Base-by-base conservation (phyloP, 176 grass and related monocot genomes). In the Saccharum officinarum region DNA sequence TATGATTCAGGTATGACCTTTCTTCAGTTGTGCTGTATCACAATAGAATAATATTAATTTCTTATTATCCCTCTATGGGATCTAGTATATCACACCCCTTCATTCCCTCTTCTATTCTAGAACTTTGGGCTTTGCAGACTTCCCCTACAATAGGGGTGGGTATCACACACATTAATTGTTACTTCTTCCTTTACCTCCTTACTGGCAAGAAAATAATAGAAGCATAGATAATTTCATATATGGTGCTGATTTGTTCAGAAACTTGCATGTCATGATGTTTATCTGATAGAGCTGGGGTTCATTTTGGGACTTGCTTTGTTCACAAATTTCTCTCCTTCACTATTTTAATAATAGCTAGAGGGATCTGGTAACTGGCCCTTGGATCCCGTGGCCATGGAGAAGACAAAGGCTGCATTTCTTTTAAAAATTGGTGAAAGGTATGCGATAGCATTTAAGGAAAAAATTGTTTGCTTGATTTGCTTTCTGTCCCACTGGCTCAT, bases 351-450 rank as follows among this genome's bases (percentile, higher is more conserved):
- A 79, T 84, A 96, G 93, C 82, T 99, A 54, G 97, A 96, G 79
- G 97, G 97, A 78, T 99, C 97, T 84, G 91, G 91, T 81, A 96
- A 96, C 45, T 99, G 94, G 94, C 97, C 97, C 15, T 92, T 99
- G 82, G 97, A 99, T 87, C 74, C 62, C 72, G 61, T 94, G 72
- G 91, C 93, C 34, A 92, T 99, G 74, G 92, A 96, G 90, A 99
- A 89, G 92, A 94, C 93, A 44, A 99, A 99, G 79, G 72, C 84
- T 76, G 90, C 97, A 40, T 99, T 99, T 89, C 94, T 96, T 83
- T 79, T 99, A 83, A 95, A 92, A 91, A 99, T 99, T 92, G 93
- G 86, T 79, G 87, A 99, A 90, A 94, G 97, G 97, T 99, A 93
- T 78, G 59, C 34, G 22, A 22, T 57, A 47, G 22, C 44, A 86